These are phyloP conservation scores for Ascosphaera aggregata DNA, from an alignment of 2,329 filamentous ascomycete genomes.

Conservation along the genomic window DNA sequence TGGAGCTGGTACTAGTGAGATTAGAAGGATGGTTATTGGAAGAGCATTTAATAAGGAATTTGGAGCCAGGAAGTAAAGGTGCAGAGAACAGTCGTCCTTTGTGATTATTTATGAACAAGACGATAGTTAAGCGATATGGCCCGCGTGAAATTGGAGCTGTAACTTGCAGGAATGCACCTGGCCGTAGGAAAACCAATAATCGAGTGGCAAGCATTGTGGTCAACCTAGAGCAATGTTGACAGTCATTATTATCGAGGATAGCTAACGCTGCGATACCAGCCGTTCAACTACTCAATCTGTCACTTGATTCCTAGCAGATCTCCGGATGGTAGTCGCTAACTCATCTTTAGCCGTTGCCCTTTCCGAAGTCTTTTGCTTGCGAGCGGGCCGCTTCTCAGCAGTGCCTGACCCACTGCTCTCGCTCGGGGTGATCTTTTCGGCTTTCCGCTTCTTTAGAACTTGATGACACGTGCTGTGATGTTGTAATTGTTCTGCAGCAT, in stretches of 20 bases:
- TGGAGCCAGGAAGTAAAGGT: conserved; percentile 17
- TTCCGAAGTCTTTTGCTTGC: not conserved
- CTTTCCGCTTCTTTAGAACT: not conserved
- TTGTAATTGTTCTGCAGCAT: too few species aligned
- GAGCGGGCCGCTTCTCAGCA: not conserved
- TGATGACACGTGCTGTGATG: too few species aligned
- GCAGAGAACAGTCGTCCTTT: too few species aligned
- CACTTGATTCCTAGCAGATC: not conserved
- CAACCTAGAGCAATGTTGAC: too few species aligned
- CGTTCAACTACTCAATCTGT: not conserved
- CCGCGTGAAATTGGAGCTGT: too few species aligned
- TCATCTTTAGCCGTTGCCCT: not conserved
- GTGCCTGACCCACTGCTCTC: not conserved
- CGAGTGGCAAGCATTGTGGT: too few species aligned
- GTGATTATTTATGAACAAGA: too few species aligned
- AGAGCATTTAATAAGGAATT: conserved; percentile 79
- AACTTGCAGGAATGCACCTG: too few species aligned
- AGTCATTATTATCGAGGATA: too few species aligned
- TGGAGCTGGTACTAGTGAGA: conserved; percentile 85
- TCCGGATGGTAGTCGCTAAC: not conserved
- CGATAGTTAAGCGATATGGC: too few species aligned
- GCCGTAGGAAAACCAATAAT: too few species aligned
- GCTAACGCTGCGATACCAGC: not conserved
- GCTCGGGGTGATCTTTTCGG: not conserved
- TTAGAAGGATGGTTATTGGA: conserved; percentile 84